Evolutionary conservation across 176 grass and related monocot genomes (phyloP), one percentile per base, ranked within the genome.

Genomic region (Phyllostachys edulis): DNA sequence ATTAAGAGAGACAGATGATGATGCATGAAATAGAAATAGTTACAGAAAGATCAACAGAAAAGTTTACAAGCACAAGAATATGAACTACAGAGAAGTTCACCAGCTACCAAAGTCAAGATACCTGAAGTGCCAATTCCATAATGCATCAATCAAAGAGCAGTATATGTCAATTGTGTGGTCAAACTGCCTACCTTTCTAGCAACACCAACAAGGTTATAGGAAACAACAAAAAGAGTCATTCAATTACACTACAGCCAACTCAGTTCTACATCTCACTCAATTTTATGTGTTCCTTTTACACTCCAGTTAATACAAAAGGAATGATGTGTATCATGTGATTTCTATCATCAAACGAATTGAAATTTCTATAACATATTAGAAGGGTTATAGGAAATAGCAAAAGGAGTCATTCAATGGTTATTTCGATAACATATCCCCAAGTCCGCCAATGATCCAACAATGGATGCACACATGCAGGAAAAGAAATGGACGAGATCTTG

Each of bases 251-350:
- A 47, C 9, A 78, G n/a, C 27, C 5, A 60, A 69, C 47, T 44
- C 18, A 45, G 18, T 44, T 46, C 14, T 62, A 78, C 9, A 71
- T 2, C 27, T 27, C 10, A n/a, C 20, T 55, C 23, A 18, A 75
- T 12, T 61, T 85, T 17, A 69, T 20, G 54, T 85, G 69, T 16
- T 73, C 42, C 29, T 69, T 69, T 21, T 21, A 70, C 51, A 82
- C 39, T 32, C 24, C 13, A 70, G 9, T 26, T 57, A 57, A 56
- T 13, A 70, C 66, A n/a, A n/a, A n/a, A n/a, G n/a, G n/a, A n/a
- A n/a, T n/a, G n/a, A n/a, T n/a, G n/a, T n/a, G n/a, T n/a, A n/a
- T n/a, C n/a, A n/a, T n/a, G n/a, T n/a, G n/a, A n/a, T n/a, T n/a
- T n/a, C n/a, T n/a, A n/a, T n/a, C n/a, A n/a, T n/a, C n/a, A n/a